phyloP scores from a whole-genome alignment of 768 basidiomycete species.

The Imleria badia region DNA sequence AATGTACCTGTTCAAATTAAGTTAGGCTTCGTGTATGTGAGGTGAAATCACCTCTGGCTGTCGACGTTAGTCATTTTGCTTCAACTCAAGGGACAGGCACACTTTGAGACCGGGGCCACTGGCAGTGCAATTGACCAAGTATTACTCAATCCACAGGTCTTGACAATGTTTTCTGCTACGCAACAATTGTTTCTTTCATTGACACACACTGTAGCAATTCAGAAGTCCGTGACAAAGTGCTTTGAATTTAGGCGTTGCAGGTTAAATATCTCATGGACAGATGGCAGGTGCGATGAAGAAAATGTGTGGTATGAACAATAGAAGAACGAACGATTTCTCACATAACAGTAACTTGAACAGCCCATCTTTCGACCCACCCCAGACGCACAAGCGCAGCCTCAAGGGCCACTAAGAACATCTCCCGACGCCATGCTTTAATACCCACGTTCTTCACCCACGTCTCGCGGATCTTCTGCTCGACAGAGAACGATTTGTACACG shows the following conservation, averaged over 20 bases:
- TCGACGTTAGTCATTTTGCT: too few species aligned
- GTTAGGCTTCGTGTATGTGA: neutral
- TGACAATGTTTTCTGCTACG: neutral
- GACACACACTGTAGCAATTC: too few species aligned
- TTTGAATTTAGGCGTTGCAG: neutral
- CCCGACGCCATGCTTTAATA: conserved; percentile 43
- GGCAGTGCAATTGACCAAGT: too few species aligned
- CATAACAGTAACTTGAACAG: conserved; percentile 22
- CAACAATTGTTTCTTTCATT: neutral
- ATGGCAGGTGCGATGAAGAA: neutral
- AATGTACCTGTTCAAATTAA: neutral
- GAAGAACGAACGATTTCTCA: conserved; percentile 1
- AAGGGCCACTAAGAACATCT: conserved; percentile 48
- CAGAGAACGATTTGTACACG: conserved; percentile 6
- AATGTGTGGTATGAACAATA: neutral
- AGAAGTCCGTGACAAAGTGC: neutral
- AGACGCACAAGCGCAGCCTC: conserved; percentile 50
- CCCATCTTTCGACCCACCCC: conserved; percentile 49
- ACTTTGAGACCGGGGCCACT: too few species aligned
- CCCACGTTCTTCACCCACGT: conserved; percentile 25
- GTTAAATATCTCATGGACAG: too few species aligned
- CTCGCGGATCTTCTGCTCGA: conserved; percentile 14
- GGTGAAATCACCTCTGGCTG: neutral
- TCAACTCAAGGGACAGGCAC: neutral
- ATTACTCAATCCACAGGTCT: neutral